phyloP scores from a whole-genome alignment of 2,329 filamentous ascomycete species.

The Fusarium ramigenum region DNA sequence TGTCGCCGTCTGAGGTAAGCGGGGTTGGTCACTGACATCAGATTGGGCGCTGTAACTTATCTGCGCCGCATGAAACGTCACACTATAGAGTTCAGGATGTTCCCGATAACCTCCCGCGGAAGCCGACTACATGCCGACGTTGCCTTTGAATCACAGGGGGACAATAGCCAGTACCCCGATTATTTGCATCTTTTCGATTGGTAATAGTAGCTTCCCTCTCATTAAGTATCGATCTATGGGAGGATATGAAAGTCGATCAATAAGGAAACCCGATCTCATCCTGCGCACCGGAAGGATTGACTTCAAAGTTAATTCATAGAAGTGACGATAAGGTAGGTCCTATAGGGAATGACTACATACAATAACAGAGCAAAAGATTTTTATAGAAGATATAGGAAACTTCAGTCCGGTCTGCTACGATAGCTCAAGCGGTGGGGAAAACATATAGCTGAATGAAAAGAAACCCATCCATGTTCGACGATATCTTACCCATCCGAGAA shows the following conservation, averaged over 20 bases:
- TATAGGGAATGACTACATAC: accelerated
- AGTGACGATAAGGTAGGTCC: accelerated
- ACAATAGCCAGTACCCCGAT: not conserved
- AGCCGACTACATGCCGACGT: no score
- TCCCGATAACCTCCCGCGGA: not conserved
- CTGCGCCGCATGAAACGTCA: not conserved
- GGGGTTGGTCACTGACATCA: not conserved
- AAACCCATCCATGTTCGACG: not conserved
- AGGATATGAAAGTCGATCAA: not conserved
- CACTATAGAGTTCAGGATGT: not conserved
- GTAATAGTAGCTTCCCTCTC: accelerated
- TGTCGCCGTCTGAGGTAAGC: not conserved
- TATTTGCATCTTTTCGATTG: accelerated
- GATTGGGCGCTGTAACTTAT: not conserved
- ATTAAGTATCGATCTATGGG: no score
- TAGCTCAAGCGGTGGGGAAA: not conserved
- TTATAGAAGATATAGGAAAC: not conserved
- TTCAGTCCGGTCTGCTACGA: not conserved
- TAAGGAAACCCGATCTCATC: not conserved
- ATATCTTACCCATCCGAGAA: not conserved
- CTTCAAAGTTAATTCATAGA: accelerated
- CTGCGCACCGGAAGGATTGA: not conserved
- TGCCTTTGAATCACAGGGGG: no score
- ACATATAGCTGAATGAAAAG: not conserved
- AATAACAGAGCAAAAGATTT: accelerated